Conservation (phyloP, 2,329 filamentous ascomycete genomes). For the Dactylellina leptospora region DNA sequence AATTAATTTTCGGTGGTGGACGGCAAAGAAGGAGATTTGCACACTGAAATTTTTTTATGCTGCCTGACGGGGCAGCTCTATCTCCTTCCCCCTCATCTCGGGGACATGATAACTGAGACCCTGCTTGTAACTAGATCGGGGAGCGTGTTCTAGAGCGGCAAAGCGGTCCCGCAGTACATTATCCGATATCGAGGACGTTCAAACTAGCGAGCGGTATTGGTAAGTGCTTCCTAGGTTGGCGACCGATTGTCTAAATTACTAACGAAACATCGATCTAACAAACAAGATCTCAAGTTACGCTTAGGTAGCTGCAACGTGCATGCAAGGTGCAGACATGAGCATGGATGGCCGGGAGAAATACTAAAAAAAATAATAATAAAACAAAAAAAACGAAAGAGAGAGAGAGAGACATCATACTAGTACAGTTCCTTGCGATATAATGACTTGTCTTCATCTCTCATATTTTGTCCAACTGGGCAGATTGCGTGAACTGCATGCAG, state of each 20-base stretch:
- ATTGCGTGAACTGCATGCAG: conserved; percentile 9
- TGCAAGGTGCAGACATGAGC: conserved; percentile 15
- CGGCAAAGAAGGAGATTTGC: conserved; percentile 21
- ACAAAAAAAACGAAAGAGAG: too few relatives aligned
- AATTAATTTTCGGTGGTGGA: neutral
- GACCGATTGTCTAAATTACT: conserved; percentile 26
- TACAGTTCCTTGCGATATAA: conserved; percentile 29
- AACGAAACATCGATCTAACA: neutral
- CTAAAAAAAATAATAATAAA: too few relatives aligned
- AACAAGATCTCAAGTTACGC: neutral
- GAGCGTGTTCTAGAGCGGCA: conserved; percentile 45
- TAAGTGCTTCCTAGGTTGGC: conserved; percentile 32
- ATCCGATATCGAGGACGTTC: conserved; percentile 44
- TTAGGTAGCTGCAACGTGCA: conserved; percentile 9
- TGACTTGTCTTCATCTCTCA: conserved; percentile 17
- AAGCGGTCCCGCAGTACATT: conserved; percentile 41
- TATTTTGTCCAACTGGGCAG: conserved; percentile 35
- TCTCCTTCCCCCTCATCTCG: conserved; percentile 9
- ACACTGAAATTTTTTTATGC: conserved; percentile 9
- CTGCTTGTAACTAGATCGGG: conserved; percentile 40
- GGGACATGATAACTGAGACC: conserved; percentile 17
- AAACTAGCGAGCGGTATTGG: conserved; percentile 42
- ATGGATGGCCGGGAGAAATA: neutral
- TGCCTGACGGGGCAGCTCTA: conserved; percentile 20
- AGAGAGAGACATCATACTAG: neutral